Conservation (phyloP, 2,329 filamentous ascomycete species). For the Phialophora verrucosa region DNA sequence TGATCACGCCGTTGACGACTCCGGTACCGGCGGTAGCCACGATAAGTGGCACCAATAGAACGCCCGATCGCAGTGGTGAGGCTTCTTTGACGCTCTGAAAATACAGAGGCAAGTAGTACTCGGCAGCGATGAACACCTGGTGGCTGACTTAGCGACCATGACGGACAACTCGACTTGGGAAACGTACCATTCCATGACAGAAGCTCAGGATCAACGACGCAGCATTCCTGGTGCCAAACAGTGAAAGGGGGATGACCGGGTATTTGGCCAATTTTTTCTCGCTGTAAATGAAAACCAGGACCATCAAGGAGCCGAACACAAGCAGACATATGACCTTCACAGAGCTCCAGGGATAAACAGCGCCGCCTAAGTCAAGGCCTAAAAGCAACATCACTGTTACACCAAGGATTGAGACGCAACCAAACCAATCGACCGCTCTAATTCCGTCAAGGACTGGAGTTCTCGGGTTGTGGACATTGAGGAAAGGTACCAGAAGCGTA, state of each 20-base stretch:
- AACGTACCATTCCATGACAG: slow-evolving; percentile 35
- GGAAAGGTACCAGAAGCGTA: slow-evolving; percentile 56
- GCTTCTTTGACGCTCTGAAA: slow-evolving; percentile 71
- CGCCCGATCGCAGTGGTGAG: slow-evolving; percentile 63
- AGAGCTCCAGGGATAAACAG: slow-evolving; percentile 75
- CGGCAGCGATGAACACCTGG: slow-evolving; percentile 34
- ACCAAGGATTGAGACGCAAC: slow-evolving; percentile 69
- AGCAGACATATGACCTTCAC: slow-evolving; percentile 77
- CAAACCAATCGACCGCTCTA: slow-evolving; percentile 60
- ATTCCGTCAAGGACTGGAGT: slow-evolving; percentile 52
- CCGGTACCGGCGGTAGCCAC: slow-evolving; percentile 53
- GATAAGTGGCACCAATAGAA: slow-evolving; percentile 67
- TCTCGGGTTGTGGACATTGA: slow-evolving; percentile 62
- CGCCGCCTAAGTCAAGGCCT: slow-evolving; percentile 82
- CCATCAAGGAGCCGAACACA: slow-evolving; percentile 70
- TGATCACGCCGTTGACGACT: slow-evolving; percentile 55
- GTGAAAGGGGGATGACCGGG: slow-evolving; percentile 75
- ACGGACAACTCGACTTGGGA: background rate
- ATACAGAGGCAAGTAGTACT: slow-evolving; percentile 72
- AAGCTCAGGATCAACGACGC: slow-evolving; percentile 43
- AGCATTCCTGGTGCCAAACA: slow-evolving; percentile 70
- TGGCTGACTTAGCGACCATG: slow-evolving; percentile 5
- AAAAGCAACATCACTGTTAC: slow-evolving; percentile 86
- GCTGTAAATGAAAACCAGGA: slow-evolving; percentile 71
- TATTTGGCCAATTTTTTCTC: slow-evolving; percentile 76